Conservation (phyloP, 2,329 filamentous ascomycete species). For the Fusarium torreyae region DNA sequence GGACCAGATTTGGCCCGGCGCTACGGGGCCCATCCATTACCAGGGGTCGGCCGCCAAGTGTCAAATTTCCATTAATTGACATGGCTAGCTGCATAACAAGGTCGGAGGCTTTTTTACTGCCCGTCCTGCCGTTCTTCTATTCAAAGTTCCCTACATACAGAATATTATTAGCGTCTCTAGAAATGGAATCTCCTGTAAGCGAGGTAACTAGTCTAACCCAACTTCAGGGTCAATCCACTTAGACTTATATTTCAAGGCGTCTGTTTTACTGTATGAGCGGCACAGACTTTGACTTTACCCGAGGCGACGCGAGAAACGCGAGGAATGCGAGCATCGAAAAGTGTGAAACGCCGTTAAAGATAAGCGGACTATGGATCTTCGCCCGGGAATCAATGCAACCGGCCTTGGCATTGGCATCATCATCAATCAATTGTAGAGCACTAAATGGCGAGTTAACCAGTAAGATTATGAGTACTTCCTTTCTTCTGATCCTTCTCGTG, state of each 20-base stretch:
- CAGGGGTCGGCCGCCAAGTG: conserved; percentile 43
- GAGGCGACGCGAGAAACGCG: conserved; percentile 3
- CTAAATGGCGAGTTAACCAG: conserved; percentile 15
- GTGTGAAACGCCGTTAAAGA: conserved; percentile 12
- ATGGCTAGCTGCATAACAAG: neutral
- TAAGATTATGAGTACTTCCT: neutral
- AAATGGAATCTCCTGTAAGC: too few species aligned
- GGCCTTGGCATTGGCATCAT: conserved; percentile 17
- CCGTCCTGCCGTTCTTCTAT: too few species aligned
- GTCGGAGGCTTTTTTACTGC: too few species aligned
- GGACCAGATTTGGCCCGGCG: conserved; percentile 28
- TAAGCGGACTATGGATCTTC: conserved; percentile 25
- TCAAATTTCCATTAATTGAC: neutral
- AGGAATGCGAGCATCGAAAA: conserved; percentile 29
- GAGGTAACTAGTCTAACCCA: too few species aligned
- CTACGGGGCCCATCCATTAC: conserved; percentile 7
- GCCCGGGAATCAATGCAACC: conserved; percentile 25
- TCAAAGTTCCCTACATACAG: too few species aligned
- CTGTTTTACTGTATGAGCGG: too few species aligned
- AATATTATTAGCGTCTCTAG: too few species aligned
- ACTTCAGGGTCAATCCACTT: too few species aligned
- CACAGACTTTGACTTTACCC: too few species aligned
- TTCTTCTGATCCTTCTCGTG: neutral
- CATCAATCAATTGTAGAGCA: neutral
- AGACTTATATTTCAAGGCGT: too few species aligned